phyloP scores from a whole-genome alignment of 257 asterid genomes.

The Paraleonurus japonicus region DNA sequence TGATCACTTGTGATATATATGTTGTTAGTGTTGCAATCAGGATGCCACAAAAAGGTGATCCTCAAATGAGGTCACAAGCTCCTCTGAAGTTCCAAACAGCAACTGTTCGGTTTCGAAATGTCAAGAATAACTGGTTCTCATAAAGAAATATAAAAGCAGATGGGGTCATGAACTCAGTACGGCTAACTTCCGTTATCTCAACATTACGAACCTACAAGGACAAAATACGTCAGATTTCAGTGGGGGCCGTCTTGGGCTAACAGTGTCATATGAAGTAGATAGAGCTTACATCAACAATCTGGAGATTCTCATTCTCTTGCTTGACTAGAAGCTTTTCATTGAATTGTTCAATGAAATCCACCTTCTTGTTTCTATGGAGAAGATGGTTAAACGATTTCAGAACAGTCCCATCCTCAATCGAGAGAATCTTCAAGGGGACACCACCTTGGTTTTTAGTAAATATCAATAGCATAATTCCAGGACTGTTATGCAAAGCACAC shows the following conservation, averaged over 20 bases:
- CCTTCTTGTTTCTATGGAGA: constrained; percentile 90
- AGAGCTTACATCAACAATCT: constrained; percentile 86
- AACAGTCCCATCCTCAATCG: constrained; percentile 97
- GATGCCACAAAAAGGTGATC: constrained; percentile 99
- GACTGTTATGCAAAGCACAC: constrained; percentile 49
- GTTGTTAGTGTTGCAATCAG: constrained; percentile 98
- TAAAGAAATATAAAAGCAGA: constrained; percentile 96
- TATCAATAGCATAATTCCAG: constrained; percentile 92
- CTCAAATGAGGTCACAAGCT: constrained; percentile 95
- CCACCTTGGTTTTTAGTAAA: constrained; percentile 65
- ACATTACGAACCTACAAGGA: constrained; percentile 77
- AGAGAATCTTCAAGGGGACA: constrained; percentile 86
- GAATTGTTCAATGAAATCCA: constrained; percentile 95
- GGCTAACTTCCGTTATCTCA: constrained; percentile 90
- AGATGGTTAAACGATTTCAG: constrained; percentile 87
- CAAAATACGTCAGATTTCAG: constrained; percentile 26
- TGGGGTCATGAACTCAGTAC: constrained; percentile 97
- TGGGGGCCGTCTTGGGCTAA: neutral
- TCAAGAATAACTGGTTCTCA: constrained; percentile 92
- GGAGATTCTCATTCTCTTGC: constrained; percentile 97
- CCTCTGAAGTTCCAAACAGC: constrained; percentile 99
- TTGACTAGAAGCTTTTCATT: constrained; percentile 98
- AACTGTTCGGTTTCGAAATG: constrained; percentile 91
- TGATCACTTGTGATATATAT: constrained; percentile 98
- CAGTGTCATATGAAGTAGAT: neutral